Conservation (phyloP, 306 rosid species). For the Pterocarpus macrocarpus region DNA sequence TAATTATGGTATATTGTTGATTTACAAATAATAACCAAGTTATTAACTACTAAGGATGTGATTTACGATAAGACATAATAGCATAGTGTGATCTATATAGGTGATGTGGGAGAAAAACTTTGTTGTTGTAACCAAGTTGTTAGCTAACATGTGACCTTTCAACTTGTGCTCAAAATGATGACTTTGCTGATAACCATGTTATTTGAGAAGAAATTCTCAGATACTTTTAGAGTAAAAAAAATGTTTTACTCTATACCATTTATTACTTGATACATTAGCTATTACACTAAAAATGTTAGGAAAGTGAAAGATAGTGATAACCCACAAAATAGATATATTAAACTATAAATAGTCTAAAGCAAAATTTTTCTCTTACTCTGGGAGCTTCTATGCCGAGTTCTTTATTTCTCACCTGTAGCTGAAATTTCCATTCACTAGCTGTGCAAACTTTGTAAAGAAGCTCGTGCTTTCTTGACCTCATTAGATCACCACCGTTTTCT, state of each 20-base stretch:
- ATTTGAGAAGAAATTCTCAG: not conserved
- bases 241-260: too few relatives aligned
- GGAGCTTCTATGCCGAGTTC: not conserved
- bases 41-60: not conserved
- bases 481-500: conserved; percentile 28
- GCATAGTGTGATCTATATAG: not conserved
- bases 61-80: not conserved
- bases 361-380: too few relatives aligned
- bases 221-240: too few relatives aligned
- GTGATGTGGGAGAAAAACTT: not conserved
- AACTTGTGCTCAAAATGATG: conserved; percentile 12
- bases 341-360: too few relatives aligned
- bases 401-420: conserved; percentile 11
- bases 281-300: too few relatives aligned
- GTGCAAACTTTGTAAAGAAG: conserved; percentile 3
- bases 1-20: not conserved
- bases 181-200: conserved; percentile 15
- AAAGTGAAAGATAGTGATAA: too few relatives aligned
- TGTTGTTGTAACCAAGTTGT: conserved; percentile 22
- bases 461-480: conserved; percentile 32
- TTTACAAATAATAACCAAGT: conserved; percentile 40
- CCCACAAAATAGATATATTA: too few relatives aligned
- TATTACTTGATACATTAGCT: too few relatives aligned
- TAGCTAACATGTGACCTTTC: not conserved
- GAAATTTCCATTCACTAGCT: conserved; percentile 21